Evolutionary conservation across 148 eudicot genomes (phyloP), one percentile per base, ranked within the genome.

Genomic region (Salicornia ramosissima): DNA sequence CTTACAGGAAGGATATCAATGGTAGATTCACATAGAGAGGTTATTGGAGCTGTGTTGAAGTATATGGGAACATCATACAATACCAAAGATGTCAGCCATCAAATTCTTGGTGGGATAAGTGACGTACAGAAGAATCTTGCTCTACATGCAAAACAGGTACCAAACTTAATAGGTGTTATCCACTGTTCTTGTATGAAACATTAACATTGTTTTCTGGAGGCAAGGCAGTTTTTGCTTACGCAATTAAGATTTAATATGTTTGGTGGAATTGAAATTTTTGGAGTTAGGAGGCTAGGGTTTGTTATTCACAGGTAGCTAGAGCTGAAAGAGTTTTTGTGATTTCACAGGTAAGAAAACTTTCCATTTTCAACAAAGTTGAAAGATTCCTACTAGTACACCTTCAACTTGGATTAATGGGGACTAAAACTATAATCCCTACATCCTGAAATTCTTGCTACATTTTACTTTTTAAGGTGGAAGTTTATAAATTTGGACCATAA

Each of bases 1-100:
- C 97, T 94, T 78, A 85, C 96, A 28, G 97, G 99, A 69, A 94
- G 74, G 75, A 94, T 94, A 64, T 74, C 99, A 64, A 94, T 94
- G 99, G 81, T 94, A 61, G 87, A 94, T 82, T 87, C 88, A 72
- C 88, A 96, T 4, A 79, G 97, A 80, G 99, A 94, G 80, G 79
- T 94, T 63, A 66, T 94, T 70, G 99, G 99, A 70, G 86, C 87
- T 11, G 96, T 89, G 53, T 78, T 94, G 74, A 94, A 94, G 82
- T 80, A 76, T 65, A 87, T 89, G 93, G 97, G 96, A 68, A 89
- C 87, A 64, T 89, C 99, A 40, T 94, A 94, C 61, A 94, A 94
- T 76, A 82, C 93, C 45, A 75, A 65, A 5, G 78, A 87, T 77
- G 76, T 94, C 70, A 86, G 79, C 21, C 52, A 77, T 65, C 86